Conservation (phyloP, 106 monocot species). For the Dioscorea zingiberensis region DNA sequence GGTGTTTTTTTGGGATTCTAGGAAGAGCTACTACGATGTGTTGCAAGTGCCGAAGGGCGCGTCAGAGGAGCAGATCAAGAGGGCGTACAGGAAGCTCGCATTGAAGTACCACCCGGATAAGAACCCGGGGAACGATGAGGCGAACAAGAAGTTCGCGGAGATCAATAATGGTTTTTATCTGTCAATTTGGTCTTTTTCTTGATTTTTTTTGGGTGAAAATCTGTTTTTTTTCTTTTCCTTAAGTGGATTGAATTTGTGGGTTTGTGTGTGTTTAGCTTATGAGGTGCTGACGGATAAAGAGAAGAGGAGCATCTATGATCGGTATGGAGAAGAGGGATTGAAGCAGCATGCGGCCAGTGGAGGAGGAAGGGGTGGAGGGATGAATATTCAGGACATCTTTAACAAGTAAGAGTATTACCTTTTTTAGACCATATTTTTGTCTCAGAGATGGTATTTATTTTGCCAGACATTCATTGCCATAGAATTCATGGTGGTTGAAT, state of each 20-base stretch:
- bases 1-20: neutral
- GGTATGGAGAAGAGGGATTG: slow-evolving; percentile 78
- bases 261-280: slow-evolving; percentile 51
- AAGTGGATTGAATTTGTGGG: neutral
- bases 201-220: too few species aligned
- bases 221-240: too few species aligned
- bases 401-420: slow-evolving; percentile 36
- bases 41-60: slow-evolving; percentile 75
- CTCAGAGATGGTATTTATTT: too few species aligned
- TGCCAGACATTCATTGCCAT: too few species aligned
- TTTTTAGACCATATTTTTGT: neutral
- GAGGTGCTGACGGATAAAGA: slow-evolving; percentile 84
- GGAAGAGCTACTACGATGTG: slow-evolving; percentile 43
- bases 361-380: slow-evolving; percentile 59
- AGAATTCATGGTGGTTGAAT: too few species aligned
- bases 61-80: slow-evolving; percentile 94
- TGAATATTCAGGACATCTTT: slow-evolving; percentile 98
- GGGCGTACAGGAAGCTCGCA: slow-evolving; percentile 91
- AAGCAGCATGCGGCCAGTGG: slow-evolving; percentile 60
- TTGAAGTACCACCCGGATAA: slow-evolving; percentile 95
- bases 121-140: slow-evolving; percentile 89
- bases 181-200: too few species aligned
- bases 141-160: slow-evolving; percentile 79
- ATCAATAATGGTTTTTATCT: slow-evolving; percentile 64
- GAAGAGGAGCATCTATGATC: slow-evolving; percentile 47